Evolutionary conservation across 169 alveolate species (phyloP), one percentile per base, ranked within the genome.

Genomic region (Cryptosporidium canis): DNA sequence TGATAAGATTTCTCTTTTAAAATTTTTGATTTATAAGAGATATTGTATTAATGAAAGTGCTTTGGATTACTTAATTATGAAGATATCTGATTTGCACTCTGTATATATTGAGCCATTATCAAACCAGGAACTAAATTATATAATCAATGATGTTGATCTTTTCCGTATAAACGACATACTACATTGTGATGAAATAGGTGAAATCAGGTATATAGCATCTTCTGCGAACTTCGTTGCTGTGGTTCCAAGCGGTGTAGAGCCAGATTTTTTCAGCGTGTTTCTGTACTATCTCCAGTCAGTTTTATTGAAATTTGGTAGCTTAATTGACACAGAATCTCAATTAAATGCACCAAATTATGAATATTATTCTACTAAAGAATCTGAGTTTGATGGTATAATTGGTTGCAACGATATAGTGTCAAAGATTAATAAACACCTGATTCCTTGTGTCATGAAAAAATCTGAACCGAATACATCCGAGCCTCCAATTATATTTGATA

Each of bases 81-180:
- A 47, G 9, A 31, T 70, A 4, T 14, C 33, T 2, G 33, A 21
- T n/a, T 9, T 35, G 7, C 41, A 33, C 21, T 29, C 47, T 7
- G 35, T 29, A 51, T 29, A 1, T 18, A 70, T 70, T 3, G 7
- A 14, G 37, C 1, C 55, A 0, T 63, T 77, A 24, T 39, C 87
- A 12, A 77, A 41, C 61, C 27, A 39, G 27, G 71, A 77, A 5
- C 35, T 77, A 9, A 1, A 27, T 21, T 63, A 39, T 1, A 16
- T 77, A 5, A 3, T 55, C 1, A 45, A 77, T 37, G 87, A 77
- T 24, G 31, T 77, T 41, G 72, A 77, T 27, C 31, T 61, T n/a
- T 12, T 39, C 11, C 45, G 72, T 9, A 37, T 77, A 2, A 18
- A 43, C 5, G 72, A 58, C 39, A 21, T 77, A n/a, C 29, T 77